These are phyloP conservation scores for Quercus berberidifolia DNA, from an alignment of 306 rosid genomes.

Conservation along the genomic window DNA sequence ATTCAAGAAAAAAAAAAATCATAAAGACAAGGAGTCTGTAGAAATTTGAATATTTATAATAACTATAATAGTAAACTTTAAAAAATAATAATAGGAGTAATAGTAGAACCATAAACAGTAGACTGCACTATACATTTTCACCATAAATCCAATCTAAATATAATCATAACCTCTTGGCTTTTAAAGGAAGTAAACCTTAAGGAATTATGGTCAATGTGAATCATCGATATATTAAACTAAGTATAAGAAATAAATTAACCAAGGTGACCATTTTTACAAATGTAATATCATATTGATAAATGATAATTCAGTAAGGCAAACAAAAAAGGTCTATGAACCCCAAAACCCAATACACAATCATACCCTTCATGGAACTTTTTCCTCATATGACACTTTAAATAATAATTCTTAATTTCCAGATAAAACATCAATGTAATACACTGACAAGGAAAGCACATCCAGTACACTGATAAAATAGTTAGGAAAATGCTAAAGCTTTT, in stretches of 20 bases:
- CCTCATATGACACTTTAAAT: too few relatives aligned
- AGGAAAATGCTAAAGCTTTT: too few relatives aligned
- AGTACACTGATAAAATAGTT: too few relatives aligned
- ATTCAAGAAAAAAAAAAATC: background rate
- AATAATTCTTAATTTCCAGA: too few relatives aligned
- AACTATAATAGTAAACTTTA: background rate
- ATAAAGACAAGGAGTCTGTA: background rate
- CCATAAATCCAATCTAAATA: background rate
- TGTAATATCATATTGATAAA: background rate
- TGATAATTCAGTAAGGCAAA: background rate
- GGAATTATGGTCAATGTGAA: background rate
- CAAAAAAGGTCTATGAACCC: background rate
- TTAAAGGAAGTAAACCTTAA: background rate
- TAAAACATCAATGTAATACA: too few relatives aligned
- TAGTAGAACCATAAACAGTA: background rate
- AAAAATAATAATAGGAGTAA: background rate
- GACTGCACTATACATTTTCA: background rate
- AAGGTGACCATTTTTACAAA: background rate
- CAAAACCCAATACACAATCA: background rate
- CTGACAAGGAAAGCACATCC: too few relatives aligned
- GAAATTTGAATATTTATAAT: background rate
- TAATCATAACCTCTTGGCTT: background rate
- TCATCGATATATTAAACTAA: background rate
- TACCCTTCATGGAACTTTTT: too few relatives aligned
- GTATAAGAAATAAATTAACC: background rate